A percentile compares a stretch with the other conserved stretches of the same genome.
phyloP scores from a whole-genome alignment of 1,284 basidiomycete genomes.

The Grifola frondosa region DNA sequence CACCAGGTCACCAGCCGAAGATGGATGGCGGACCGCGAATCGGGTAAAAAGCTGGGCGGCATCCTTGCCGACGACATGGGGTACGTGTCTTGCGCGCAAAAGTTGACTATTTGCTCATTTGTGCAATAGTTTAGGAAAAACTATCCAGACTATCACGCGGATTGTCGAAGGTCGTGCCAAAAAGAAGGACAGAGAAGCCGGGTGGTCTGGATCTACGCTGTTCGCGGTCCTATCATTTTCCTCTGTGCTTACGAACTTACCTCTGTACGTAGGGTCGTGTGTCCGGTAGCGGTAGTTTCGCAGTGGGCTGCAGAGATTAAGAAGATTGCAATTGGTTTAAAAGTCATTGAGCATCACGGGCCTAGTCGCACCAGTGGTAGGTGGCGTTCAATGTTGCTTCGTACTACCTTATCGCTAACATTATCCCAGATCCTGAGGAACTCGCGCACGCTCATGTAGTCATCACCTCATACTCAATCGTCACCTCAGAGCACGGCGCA shows the following conservation, averaged over 20 bases:
- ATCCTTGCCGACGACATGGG: slow-evolving; percentile 95
- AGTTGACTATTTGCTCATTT: slow-evolving; percentile 1
- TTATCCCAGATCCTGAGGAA: slow-evolving; percentile 51
- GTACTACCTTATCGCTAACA: not conserved
- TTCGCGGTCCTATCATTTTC: slow-evolving; percentile 38
- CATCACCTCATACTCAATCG: slow-evolving; percentile 81
- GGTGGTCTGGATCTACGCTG: slow-evolving; percentile 74
- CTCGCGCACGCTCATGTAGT: slow-evolving; percentile 74
- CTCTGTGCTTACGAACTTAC: slow-evolving; percentile 5
- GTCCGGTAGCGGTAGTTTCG: slow-evolving; percentile 81
- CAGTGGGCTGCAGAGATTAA: slow-evolving; percentile 91
- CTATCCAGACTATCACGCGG: slow-evolving; percentile 85
- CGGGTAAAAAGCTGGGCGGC: slow-evolving; percentile 77
- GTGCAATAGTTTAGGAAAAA: slow-evolving; percentile 74
- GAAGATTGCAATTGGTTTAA: slow-evolving; percentile 72
- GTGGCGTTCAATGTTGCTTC: slow-evolving; percentile 12
- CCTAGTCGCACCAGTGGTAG: slow-evolving; percentile 65
- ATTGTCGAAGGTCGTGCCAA: slow-evolving; percentile 77
- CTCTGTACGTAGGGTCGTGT: slow-evolving; percentile 60
- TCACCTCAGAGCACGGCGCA: slow-evolving; percentile 70
- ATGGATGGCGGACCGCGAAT: slow-evolving; percentile 89
- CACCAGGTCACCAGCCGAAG: slow-evolving; percentile 84
- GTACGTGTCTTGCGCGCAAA: slow-evolving; percentile 36
- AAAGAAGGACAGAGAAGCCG: slow-evolving; percentile 68
- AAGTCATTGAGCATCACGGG: slow-evolving; percentile 84